phyloP scores from a whole-genome alignment of 345 rosid species.

The Lepidium didymum region DNA sequence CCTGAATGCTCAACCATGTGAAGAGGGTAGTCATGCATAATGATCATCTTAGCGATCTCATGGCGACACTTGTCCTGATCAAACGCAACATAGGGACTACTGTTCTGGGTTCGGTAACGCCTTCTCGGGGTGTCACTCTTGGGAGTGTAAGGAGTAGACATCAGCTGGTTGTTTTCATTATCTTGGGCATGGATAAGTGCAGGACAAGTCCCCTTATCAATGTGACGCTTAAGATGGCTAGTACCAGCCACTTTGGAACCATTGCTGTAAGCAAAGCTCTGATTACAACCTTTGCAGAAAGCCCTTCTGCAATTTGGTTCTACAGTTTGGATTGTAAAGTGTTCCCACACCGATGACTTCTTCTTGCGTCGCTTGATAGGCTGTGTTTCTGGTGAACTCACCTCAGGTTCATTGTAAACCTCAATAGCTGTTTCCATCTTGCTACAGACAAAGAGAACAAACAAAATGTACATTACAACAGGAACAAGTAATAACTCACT shows the following conservation, averaged over 20 bases:
- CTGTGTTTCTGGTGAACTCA: constrained; percentile 12
- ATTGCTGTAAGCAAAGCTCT: constrained; percentile 95
- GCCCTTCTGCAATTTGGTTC: constrained; percentile 79
- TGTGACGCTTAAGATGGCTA: constrained; percentile 91
- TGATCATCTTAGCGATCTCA: constrained; percentile 80
- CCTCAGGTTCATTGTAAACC: constrained; percentile 11
- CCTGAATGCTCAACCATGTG: constrained; percentile 92
- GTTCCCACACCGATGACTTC: constrained; percentile 94
- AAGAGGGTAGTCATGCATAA: constrained; percentile 70
- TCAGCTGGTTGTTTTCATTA: constrained; percentile 29
- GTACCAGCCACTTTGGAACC: constrained; percentile 95
- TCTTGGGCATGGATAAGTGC: constrained; percentile 48
- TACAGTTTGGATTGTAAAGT: constrained; percentile 68
- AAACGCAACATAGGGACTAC: constrained; percentile 40
- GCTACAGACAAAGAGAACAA: neutral
- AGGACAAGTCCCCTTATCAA: constrained; percentile 81
- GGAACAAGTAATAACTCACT: too few species aligned
- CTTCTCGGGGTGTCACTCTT: constrained; percentile 59
- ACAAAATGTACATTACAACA: neutral
- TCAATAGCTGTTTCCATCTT: constrained; percentile 18
- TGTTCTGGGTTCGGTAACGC: constrained; percentile 51
- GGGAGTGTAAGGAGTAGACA: constrained; percentile 43
- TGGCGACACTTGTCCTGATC: constrained; percentile 73
- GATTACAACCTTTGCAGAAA: constrained; percentile 86
- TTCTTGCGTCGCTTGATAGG: constrained; percentile 31